Percentiles rank a stretch among this genome's conserved stretches.
Evolutionary conservation across 2,329 filamentous ascomycete species (phyloP).

Genomic region (Cercospora nicotianae): DNA sequence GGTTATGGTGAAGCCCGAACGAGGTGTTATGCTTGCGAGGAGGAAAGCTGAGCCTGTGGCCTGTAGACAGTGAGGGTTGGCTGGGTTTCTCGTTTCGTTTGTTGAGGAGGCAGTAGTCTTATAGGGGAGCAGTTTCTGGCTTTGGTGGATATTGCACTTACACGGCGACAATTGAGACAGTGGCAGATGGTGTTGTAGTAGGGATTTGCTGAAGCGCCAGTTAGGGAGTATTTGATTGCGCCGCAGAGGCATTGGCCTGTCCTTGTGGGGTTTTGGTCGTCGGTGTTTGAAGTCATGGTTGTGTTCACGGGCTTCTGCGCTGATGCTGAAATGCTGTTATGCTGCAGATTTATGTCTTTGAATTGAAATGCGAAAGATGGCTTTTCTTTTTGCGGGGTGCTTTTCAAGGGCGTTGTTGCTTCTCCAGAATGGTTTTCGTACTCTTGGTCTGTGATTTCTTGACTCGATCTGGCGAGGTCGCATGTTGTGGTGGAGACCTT

Average conservation of each 20-base stretch:
- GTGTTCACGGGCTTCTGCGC: neutral
- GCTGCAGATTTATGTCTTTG: neutral
- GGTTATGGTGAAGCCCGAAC: slow-evolving; percentile 44
- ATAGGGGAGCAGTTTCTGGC: too few species aligned
- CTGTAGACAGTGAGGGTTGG: too few species aligned
- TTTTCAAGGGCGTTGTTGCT: neutral
- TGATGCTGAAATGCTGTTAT: neutral
- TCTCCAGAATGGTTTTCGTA: neutral
- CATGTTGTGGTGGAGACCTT: neutral
- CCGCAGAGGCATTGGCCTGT: slow-evolving; percentile 47
- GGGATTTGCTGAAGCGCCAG: slow-evolving; percentile 43
- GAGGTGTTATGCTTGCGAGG: slow-evolving; percentile 8
- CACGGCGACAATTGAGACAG: slow-evolving; percentile 51
- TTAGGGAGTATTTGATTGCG: slow-evolving; percentile 47
- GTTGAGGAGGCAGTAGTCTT: too few species aligned
- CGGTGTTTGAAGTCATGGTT: neutral
- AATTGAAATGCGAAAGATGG: neutral
- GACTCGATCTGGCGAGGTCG: neutral
- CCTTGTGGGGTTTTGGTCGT: neutral
- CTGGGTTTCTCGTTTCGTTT: too few species aligned
- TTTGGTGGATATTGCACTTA: neutral
- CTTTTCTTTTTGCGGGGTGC: neutral
- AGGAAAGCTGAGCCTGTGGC: slow-evolving; percentile 30
- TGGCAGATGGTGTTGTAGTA: slow-evolving; percentile 48
- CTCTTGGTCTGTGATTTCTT: neutral